Evolutionary conservation across 176 grass and related monocot genomes (phyloP).

Genomic region (Musa itinerans): DNA sequence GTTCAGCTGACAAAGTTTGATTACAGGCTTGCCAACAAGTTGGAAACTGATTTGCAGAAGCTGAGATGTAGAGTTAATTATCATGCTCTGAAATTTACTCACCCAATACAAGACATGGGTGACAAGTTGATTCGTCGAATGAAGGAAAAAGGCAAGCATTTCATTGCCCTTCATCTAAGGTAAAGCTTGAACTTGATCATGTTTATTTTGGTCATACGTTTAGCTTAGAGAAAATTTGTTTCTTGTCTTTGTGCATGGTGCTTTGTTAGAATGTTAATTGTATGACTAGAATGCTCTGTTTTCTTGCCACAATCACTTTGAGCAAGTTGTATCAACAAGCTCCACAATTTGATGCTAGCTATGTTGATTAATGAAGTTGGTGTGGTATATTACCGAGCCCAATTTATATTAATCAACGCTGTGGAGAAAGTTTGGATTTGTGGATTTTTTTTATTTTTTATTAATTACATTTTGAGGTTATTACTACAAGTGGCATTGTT

Average conservation of each 20-base stretch:
- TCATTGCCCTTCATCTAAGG: slow-evolving; percentile 18
- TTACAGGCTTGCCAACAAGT: slow-evolving; percentile 13
- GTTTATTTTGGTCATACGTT: background rate
- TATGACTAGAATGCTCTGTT: background rate
- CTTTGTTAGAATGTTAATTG: background rate
- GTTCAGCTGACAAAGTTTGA: slow-evolving; percentile 20
- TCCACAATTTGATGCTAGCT: no score
- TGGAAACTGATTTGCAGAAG: slow-evolving; percentile 12
- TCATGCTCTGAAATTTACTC: slow-evolving; percentile 8
- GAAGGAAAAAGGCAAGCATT: slow-evolving; percentile 8
- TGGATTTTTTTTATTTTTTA: no score
- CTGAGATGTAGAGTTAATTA: slow-evolving; percentile 20
- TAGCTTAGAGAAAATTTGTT: background rate
- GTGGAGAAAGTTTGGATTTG: no score
- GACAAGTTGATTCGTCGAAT: background rate
- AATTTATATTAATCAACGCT: no score
- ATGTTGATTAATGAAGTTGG: background rate
- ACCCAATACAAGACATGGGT: slow-evolving; percentile 11
- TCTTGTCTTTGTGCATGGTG: background rate
- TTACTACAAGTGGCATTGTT: no score
- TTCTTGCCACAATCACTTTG: background rate
- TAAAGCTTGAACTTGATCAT: slow-evolving; percentile 1
- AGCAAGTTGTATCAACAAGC: background rate
- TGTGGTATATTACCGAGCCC: no score
- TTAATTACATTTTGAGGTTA: no score